Evolutionary conservation across 441 rosid genomes (phyloP).

Genomic region (Gossypium gossypioides): DNA sequence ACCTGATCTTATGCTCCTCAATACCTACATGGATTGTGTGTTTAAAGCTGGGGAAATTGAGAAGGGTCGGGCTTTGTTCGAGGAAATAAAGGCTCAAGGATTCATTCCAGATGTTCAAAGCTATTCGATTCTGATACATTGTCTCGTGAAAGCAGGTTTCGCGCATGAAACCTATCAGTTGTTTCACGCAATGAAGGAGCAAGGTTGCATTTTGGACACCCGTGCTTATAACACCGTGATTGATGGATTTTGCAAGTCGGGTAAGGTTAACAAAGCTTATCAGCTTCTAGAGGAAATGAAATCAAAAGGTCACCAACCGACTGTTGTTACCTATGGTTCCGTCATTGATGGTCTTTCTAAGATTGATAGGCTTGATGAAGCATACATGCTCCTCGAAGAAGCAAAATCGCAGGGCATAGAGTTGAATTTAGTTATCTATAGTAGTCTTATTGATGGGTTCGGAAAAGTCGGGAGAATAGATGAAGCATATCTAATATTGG

Average conservation of each 20-base stretch:
- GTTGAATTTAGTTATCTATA: constrained; percentile 64
- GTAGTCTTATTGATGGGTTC: constrained; percentile 86
- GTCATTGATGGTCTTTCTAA: constrained; percentile 77
- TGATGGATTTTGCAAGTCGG: constrained; percentile 87
- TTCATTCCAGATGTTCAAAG: constrained; percentile 69
- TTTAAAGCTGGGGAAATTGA: constrained; percentile 82
- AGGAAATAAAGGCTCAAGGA: constrained; percentile 57
- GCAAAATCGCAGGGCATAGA: constrained; percentile 66
- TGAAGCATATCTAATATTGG: constrained; percentile 87
- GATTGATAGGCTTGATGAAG: constrained; percentile 92
- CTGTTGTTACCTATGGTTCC: constrained; percentile 85
- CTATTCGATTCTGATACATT: constrained; percentile 68
- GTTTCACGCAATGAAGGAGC: constrained; percentile 84
- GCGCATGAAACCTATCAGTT: constrained; percentile 66
- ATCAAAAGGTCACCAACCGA: constrained; percentile 59
- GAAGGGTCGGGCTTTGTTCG: constrained; percentile 74
- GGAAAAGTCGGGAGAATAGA: constrained; percentile 92
- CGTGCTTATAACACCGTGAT: constrained; percentile 75
- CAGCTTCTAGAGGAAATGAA: constrained; percentile 93
- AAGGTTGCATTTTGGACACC: constrained; percentile 72
- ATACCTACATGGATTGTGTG: constrained; percentile 84
- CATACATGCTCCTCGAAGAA: constrained; percentile 89
- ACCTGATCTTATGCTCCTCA: constrained; percentile 74
- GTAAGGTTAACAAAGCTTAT: constrained; percentile 77
- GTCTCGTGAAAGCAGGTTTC: constrained; percentile 79